These are phyloP conservation scores for Ulota crispa DNA, from an alignment of 225 moss, liverwort and hornwort species.

Conservation along the genomic window DNA sequence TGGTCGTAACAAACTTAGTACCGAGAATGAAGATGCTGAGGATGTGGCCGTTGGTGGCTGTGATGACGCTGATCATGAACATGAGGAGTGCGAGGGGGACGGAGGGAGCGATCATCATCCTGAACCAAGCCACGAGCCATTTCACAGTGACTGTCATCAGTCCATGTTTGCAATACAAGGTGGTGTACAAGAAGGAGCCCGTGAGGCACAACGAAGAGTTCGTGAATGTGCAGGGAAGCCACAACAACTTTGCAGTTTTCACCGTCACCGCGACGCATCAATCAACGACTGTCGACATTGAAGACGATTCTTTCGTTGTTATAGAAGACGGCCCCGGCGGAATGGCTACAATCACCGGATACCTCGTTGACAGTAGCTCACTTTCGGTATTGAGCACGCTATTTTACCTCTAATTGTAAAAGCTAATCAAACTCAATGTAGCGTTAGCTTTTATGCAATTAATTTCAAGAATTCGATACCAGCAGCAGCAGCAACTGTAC, in stretches of 20 bases:
- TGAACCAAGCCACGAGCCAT: slow-evolving; percentile 15
- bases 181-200: slow-evolving; percentile 24
- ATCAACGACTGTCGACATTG: slow-evolving; percentile 15
- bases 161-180: slow-evolving; percentile 27
- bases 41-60: not conserved
- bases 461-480: too few species aligned
- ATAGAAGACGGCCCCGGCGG: slow-evolving; percentile 3
- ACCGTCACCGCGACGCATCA: not conserved
- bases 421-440: not conserved
- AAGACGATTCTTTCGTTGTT: slow-evolving; percentile 13
- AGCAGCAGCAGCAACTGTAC: not conserved
- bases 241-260: slow-evolving; percentile 18
- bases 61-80: not conserved
- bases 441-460: not conserved
- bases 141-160: slow-evolving; percentile 23
- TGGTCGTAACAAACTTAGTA: not conserved
- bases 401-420: not conserved
- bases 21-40: not conserved
- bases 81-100: not conserved
- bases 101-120: slow-evolving; percentile 15
- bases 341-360: not conserved
- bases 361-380: slow-evolving; percentile 5
- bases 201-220: not conserved
- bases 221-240: slow-evolving; percentile 22
- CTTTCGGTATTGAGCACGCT: slow-evolving; percentile 3